Base-by-base conservation (phyloP, 495 filamentous ascomycete genomes). In the Chaetomium cochliodes region DNA sequence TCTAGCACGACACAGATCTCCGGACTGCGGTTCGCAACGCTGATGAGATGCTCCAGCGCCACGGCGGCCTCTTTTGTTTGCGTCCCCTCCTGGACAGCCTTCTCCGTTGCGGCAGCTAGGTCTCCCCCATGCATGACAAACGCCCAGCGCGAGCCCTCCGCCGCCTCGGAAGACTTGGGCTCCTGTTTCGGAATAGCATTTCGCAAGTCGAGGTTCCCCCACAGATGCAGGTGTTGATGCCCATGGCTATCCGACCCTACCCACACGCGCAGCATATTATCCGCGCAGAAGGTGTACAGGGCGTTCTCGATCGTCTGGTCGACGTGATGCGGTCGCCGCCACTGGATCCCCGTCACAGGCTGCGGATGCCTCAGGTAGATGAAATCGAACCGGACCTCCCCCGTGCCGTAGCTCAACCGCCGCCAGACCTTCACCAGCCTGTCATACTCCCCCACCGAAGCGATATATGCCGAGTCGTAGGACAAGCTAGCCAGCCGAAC, bases 351-450 rank as follows among this genome's bases (percentile, higher is more conserved):
- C 11, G 90, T 96, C 33, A 99, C 86, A 0, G 88, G 78, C 54
- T 83, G 79, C 2, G 92, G 92, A 75, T 99, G 94, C 15, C 87
- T 78, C 1, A 99, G 85, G 76, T 99, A 99, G 5, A 87, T 85
- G 70, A 92, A 90, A 69, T 98, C 94, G 73, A 97, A 97, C 37
- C 90, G 85, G 25, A 90, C 89, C 69, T 93, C 90, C 65, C 90
- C 87, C 13, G 86, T 83, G 20, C 91, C 91, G 74, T 91, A 96
- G n/a, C 88, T 90, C 22, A 96, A 77, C 65, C 93, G 82, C 65
- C 92, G 85, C 94, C 94, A 99, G 71, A 98, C 83, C 77, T 98
- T 99, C 55, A 93, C 86, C 23, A 98, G 79, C 47, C 89, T 84
- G 72, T 98, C 94, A 72, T 91, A 86, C 53, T 78, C 78, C 39